phyloP scores from a whole-genome alignment of 768 basidiomycete species.

The Termitomyces sp. region DNA sequence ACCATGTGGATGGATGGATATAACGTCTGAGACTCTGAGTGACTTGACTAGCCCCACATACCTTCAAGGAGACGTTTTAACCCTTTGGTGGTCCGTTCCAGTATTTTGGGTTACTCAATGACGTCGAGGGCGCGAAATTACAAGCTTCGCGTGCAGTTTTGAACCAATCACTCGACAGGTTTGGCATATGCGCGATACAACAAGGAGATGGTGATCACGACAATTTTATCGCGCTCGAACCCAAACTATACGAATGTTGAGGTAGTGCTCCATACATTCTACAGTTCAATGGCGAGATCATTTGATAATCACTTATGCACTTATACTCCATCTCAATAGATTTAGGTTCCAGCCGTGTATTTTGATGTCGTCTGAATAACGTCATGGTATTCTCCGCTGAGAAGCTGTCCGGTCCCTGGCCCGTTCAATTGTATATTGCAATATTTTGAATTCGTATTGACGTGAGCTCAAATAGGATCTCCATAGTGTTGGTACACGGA shows the following conservation, averaged over 20 bases:
- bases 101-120: conserved; percentile 21
- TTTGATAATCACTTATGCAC: neutral
- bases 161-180: conserved; percentile 4
- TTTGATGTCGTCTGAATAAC: conserved; percentile 23
- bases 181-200: conserved; percentile 19
- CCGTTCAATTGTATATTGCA: conserved; percentile 19
- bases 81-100: conserved; percentile 20
- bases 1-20: neutral
- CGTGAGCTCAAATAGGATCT: neutral
- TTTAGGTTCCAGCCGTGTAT: conserved; percentile 20
- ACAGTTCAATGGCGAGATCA: conserved; percentile 8
- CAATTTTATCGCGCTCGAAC: conserved; percentile 20
- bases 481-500: conserved; percentile 13
- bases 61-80: conserved; percentile 16
- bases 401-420: conserved; percentile 19
- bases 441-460: conserved; percentile 4
- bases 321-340: conserved; percentile 6
- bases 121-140: conserved; percentile 13
- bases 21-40: too few relatives aligned
- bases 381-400: conserved; percentile 21
- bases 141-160: neutral
- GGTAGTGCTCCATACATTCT: conserved; percentile 22
- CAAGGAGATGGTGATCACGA: conserved; percentile 18
- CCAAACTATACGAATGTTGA: conserved; percentile 20
- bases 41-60: conserved; percentile 20